Base-by-base conservation (phyloP, 768 basidiomycete species). In the Termitomyces sp. region DNA sequence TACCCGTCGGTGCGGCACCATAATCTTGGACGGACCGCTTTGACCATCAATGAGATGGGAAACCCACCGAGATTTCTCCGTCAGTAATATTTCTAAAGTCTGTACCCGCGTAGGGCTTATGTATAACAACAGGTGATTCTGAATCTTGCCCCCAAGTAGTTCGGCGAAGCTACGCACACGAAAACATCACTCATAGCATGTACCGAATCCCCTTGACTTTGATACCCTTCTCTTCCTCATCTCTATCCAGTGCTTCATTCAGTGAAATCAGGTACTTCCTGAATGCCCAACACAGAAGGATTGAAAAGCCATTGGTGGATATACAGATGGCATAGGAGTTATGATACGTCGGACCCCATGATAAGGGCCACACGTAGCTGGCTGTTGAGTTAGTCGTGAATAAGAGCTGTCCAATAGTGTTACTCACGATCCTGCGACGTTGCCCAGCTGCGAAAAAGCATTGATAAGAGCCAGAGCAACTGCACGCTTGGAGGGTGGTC, bases 391-490 rank as follows among this genome's bases (percentile, higher is more conserved):
- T 26, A 51, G 32, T 9, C 21, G 37, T 45, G n/a, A 26, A 56
- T 14, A 44, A 46, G 47, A 43, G 15, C 37, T 47, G 32, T 40
- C 17, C 26, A 17, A 45, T 37, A 46, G 22, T 12, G 53, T 61
- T 26, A 80, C 83, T 72, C 74, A 94, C 75, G 90, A 85, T 58
- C 93, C 93, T 42, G 84, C 72, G 41, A 96, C 77, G 71, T 95
- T 95, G 0, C 93, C 93, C 3, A 90, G 75, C 64, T 90, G 85
- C 9, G 87, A 86, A 64, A 91, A 82, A 41, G 85, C 82, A 67
- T 94, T 93, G 63, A 93, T 81, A 57, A 90, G 70, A 1, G 91
- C 93, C 46, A 96, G 75, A 12, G 87, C 87, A n/a, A 93, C 87
- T 2, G 93, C 88, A 5, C 93, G 84, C 70, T 94, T 95, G n/a